phyloP scores from a whole-genome alignment of 331 rosid genomes.

The Pyrus hybrid region DNA sequence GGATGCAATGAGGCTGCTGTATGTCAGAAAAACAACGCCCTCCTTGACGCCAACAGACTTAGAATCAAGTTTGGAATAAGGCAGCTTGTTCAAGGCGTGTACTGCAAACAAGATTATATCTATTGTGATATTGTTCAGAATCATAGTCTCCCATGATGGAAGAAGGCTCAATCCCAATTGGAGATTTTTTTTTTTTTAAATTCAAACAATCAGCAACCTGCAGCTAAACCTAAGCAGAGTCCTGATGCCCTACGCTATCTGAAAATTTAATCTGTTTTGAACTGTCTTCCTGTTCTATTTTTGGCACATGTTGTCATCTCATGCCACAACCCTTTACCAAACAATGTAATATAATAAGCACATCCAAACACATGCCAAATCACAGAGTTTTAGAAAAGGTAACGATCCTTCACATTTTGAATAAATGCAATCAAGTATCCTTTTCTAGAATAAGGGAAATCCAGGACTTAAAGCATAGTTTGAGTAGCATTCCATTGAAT shows the following conservation, averaged over 20 bases:
- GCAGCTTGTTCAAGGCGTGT: conserved; percentile 97
- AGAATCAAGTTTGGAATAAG: conserved; percentile 98
- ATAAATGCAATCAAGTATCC: background rate
- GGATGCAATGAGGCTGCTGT: conserved; percentile 94
- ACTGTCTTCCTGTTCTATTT: background rate
- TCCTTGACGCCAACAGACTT: conserved; percentile 85
- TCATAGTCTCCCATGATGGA: background rate
- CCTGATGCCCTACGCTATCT: background rate
- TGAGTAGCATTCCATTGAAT: background rate
- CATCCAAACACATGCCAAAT: background rate
- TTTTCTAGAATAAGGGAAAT: background rate
- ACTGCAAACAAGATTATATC: conserved; percentile 42
- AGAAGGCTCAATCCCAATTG: background rate
- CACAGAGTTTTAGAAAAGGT: background rate
- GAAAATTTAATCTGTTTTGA: background rate
- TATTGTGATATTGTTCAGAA: background rate
- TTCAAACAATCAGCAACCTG: background rate
- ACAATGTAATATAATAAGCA: background rate
- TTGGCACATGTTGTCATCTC: background rate
- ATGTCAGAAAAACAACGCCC: conserved; percentile 94
- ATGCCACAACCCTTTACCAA: background rate
- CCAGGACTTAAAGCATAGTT: background rate
- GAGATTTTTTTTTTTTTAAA: background rate
- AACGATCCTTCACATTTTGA: background rate
- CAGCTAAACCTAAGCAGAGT: background rate